Percentiles rank a stretch among this genome's conserved stretches.
These are phyloP conservation scores for Podospora fimiseda DNA, from an alignment of 495 filamentous ascomycete genomes.

Conservation along the genomic window DNA sequence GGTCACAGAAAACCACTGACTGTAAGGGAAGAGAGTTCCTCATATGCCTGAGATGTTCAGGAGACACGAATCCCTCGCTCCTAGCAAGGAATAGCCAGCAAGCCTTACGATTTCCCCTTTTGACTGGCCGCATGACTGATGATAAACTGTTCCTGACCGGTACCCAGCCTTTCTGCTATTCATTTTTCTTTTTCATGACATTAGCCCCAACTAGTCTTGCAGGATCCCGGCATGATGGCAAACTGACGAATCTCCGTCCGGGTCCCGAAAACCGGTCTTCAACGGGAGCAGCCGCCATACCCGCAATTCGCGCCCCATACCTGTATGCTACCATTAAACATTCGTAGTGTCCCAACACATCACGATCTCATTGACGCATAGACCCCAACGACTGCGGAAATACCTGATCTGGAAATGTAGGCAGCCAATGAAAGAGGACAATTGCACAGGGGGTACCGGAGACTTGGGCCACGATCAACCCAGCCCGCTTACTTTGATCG, in stretches of 20 bases:
- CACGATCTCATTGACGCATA: not conserved
- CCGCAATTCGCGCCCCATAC: not conserved
- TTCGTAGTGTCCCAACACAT: not conserved
- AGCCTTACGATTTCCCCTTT: not conserved
- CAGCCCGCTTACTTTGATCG: not conserved
- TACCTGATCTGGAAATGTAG: not conserved
- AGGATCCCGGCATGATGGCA: not conserved
- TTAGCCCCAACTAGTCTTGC: not conserved
- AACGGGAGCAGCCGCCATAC: slow-evolving; percentile 1
- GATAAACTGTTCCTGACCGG: too few relatives aligned
- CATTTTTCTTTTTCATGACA: not conserved
- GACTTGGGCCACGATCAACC: not conserved
- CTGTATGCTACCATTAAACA: not conserved
- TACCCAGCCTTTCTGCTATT: not conserved
- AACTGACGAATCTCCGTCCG: too few relatives aligned
- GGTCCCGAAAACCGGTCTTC: too few relatives aligned
- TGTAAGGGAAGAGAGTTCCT: too few relatives aligned
- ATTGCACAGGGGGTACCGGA: not conserved
- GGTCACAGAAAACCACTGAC: too few relatives aligned
- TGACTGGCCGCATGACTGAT: not conserved
- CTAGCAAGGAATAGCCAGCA: too few relatives aligned
- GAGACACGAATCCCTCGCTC: too few relatives aligned
- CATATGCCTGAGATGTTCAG: too few relatives aligned
- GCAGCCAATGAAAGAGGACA: not conserved
- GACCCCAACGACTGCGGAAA: not conserved